Percentiles rank a stretch among this genome's conserved stretches.
These are phyloP conservation scores for Haberlea rhodopensis DNA, from an alignment of 257 asterid genomes.

Conservation along the genomic window DNA sequence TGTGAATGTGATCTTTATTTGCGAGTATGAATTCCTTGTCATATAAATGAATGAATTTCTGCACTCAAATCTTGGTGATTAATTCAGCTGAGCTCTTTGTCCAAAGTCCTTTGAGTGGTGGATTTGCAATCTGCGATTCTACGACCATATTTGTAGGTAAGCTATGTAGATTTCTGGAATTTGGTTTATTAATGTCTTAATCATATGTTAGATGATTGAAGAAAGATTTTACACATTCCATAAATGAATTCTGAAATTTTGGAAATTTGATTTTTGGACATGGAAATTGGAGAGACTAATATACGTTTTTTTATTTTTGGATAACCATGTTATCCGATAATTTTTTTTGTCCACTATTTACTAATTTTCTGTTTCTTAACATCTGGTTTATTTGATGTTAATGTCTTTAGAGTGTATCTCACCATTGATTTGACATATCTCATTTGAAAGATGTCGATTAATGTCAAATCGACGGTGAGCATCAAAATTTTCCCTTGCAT, in stretches of 20 bases:
- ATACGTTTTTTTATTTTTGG: neutral
- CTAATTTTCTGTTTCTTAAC: too few relatives aligned
- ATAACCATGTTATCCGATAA: neutral
- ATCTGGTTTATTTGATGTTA: too few relatives aligned
- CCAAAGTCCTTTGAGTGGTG: slow-evolving; percentile 50
- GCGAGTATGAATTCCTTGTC: slow-evolving; percentile 31
- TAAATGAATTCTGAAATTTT: neutral
- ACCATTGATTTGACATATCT: too few relatives aligned
- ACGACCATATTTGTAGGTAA: slow-evolving; percentile 66
- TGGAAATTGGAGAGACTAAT: neutral
- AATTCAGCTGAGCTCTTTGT: neutral
- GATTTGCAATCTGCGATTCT: slow-evolving; percentile 61
- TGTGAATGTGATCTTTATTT: slow-evolving; percentile 45
- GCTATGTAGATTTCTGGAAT: too few relatives aligned
- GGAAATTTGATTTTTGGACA: neutral
- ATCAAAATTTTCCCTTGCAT: too few relatives aligned
- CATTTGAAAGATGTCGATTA: too few relatives aligned
- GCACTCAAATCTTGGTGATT: neutral
- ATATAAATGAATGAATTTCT: neutral
- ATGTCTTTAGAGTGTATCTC: too few relatives aligned
- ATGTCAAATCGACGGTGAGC: too few relatives aligned
- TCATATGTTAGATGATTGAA: slow-evolving; percentile 4
- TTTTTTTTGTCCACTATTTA: too few relatives aligned
- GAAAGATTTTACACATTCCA: neutral
- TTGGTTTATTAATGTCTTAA: neutral